Base-by-base conservation (phyloP, 2,329 filamentous ascomycete species). In the Trichoderma koningiopsis region DNA sequence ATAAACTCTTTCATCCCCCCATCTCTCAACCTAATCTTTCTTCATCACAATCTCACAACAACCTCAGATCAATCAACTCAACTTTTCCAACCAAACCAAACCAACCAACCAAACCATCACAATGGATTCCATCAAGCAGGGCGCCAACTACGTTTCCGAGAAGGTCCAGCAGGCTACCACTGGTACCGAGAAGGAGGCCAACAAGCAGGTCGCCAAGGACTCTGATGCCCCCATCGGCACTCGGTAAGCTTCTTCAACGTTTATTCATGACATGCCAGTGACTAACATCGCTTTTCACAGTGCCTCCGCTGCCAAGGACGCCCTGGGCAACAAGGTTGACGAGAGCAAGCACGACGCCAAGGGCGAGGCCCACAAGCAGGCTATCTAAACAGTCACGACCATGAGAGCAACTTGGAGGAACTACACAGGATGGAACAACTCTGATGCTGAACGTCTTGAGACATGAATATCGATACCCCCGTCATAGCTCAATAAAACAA, bases 201-300 rank as follows among this genome's bases (percentile, higher is more conserved):
- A 91, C 87, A 91, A 91, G 87, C 77, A 85, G 73, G 84, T 88
- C 73, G 89, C 89, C 79, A 91, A 91, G 85, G 87, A 88, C 77
- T 79, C 74, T 78, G 81, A 89, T 77, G 83, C 83, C 71, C 72
- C 74, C 73, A 6, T 88, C 69, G 77, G 81, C 76, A 88, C 85
- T 77, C 88, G 89, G 83, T 85, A 79, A 75, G 81, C 59, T 52
- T 11, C 47, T 22, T 16, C 2, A 6, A 53, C 6, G 5, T 4
- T n/a, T n/a, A 2, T 0, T 33, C 3, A 19, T 11, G 6, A 7
- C 8, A 19, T 5, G 55, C 4, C 11, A 4, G 16, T 27, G 14
- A 33, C n/a, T 58, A 13, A 43, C 66, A 70, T 63, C 53, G 5
- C 71, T 73, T 13, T 70, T 11, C 37, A 24, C 70, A 84, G 83